These are phyloP conservation scores for Clavaria fumosa DNA, from an alignment of 768 basidiomycete species.

Conservation along the genomic window DNA sequence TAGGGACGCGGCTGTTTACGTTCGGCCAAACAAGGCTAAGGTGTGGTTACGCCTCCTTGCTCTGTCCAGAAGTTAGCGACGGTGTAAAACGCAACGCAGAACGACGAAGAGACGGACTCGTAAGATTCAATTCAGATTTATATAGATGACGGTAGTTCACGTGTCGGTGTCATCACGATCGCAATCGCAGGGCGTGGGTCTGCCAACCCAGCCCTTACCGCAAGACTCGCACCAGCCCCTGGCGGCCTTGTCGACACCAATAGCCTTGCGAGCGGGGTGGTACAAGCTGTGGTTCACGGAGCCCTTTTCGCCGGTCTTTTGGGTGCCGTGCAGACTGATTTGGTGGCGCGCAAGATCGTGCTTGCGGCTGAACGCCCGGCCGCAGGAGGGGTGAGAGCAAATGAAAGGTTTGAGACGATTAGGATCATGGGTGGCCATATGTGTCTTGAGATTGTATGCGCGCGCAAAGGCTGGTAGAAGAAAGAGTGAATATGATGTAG, in stretches of 20 bases:
- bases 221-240: constrained; percentile 63
- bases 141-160: constrained; percentile 21
- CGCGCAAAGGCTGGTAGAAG: constrained; percentile 61
- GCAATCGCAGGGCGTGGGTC: constrained; percentile 41
- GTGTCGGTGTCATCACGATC: constrained; percentile 51
- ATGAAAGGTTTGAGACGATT: constrained; percentile 79
- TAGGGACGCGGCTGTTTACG: too few species aligned
- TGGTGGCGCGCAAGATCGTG: constrained; percentile 88
- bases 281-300: constrained; percentile 27
- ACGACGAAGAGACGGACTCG: too few species aligned
- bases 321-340: constrained; percentile 74
- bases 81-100: too few species aligned
- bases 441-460: constrained; percentile 91
- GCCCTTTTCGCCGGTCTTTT: constrained; percentile 45
- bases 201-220: constrained; percentile 52
- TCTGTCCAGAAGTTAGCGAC: too few species aligned
- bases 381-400: constrained; percentile 75
- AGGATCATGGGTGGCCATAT: constrained; percentile 90
- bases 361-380: constrained; percentile 85
- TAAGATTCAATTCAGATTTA: constrained; percentile 13
- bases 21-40: too few species aligned
- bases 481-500: constrained; percentile 6
- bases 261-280: constrained; percentile 29
- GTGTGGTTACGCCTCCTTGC: too few species aligned
- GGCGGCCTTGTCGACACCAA: constrained; percentile 50